Evolutionary conservation across 2,329 filamentous ascomycete species (phyloP), one percentile per base, ranked within the genome.

Genomic region (Alternaria metachromatica): DNA sequence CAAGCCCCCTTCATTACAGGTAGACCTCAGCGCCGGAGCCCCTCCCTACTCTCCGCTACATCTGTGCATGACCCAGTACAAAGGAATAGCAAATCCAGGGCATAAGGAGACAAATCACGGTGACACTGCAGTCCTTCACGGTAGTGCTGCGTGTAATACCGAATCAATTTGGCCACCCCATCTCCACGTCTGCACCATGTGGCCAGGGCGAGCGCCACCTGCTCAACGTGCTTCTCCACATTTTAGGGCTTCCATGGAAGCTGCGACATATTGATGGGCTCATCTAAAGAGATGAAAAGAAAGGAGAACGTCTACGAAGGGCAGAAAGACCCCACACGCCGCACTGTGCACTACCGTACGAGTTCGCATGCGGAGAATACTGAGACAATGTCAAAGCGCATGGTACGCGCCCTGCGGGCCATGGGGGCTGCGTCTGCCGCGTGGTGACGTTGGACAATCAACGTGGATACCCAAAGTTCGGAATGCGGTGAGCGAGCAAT

Each of bases 181-280:
- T 60, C 45, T 60, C 51, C 54, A 64, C 53, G 64, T 63, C 64
- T 71, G 67, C 68, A 64, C 61, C 62, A 64, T 63, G 56, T 62
- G 57, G 55, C 55, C 64, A 55, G 60, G 63, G 61, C 68, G 51
- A 48, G 48, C 50, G 49, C 66, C 60, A 60, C 58, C 49, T 20
- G 51, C 69, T 75, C 73, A 72, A 72, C 70, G 54, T 30, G 41
- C 70, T 72, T 71, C 72, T 73, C 75, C 73, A 72, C 73, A 75
- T 67, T 70, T 70, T 69, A 65, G 65, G 65, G 55, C 59, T 59
- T 64, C 55, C 53, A 53, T 60, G 28, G 33, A 64, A 56, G 55
- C 55, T 51, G 61, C 54, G 46, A 66, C 54, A 64, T 65, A 65
- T 62, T 61, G 59, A 66, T 43, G 51, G 49, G 25, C 54, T 59